Evolutionary conservation across 2,329 filamentous ascomycete genomes (phyloP).

Genomic region (Penicillium sp.): DNA sequence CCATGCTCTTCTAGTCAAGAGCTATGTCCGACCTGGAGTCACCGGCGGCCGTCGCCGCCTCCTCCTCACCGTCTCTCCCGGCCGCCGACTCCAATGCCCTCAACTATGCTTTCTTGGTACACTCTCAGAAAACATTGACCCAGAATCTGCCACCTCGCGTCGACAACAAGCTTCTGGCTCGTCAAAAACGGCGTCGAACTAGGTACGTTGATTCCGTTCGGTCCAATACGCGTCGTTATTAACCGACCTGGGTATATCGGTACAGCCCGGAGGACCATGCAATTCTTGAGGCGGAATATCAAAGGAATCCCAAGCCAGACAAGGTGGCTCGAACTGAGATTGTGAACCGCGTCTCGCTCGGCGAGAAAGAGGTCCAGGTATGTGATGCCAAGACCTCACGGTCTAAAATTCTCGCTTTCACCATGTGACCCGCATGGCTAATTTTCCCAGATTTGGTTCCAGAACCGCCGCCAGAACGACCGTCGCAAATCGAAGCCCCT

Average conservation of each 20-base stretch:
- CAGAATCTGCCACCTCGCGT: constrained; percentile 61
- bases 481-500: constrained; percentile 85
- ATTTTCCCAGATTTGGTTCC: constrained; percentile 84
- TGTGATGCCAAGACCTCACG: constrained; percentile 39
- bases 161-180: constrained; percentile 63
- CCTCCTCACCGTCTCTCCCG: constrained; percentile 40
- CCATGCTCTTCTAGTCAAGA: constrained; percentile 21
- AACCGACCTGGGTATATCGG: constrained; percentile 15
- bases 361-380: constrained; percentile 97
- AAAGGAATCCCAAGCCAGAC: constrained; percentile 85
- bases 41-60: constrained; percentile 34
- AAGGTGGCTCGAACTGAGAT: constrained; percentile 84
- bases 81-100: constrained; percentile 38
- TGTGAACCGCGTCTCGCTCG: constrained; percentile 81
- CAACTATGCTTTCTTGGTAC: constrained; percentile 62
- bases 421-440: constrained; percentile 17
- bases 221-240: constrained; percentile 18
- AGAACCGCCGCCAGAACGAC: constrained; percentile 92
- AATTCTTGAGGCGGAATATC: constrained; percentile 83
- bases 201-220: constrained; percentile 51
- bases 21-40: constrained; percentile 43
- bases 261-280: constrained; percentile 83
- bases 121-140: constrained; percentile 61
- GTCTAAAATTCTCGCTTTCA: constrained; percentile 30
- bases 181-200: constrained; percentile 65